Evolutionary conservation across 106 monocot genomes (phyloP), one percentile per base, ranked within the genome.

Genomic region (Phalaenopsis aphrodite): DNA sequence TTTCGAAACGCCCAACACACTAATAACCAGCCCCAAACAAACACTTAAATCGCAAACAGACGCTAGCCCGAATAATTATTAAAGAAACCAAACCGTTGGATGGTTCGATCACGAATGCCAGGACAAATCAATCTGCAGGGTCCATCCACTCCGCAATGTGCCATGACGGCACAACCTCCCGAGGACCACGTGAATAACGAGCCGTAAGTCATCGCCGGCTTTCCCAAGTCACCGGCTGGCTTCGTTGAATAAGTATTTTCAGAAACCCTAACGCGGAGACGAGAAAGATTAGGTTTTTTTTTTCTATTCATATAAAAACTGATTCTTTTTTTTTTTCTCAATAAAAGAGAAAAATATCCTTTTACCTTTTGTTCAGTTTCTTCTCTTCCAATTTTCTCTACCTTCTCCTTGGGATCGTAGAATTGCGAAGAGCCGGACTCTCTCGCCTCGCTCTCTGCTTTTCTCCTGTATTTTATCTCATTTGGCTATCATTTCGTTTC

Each of bases 401-500:
- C 52, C 14, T 56, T 10, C 6, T n/a, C 21, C 69, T 30, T 14
- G 10, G n/a, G 69, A 69, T 39, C 39, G 69, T 15, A 69, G 69
- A 69, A 4, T 0, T 38, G 38, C 69, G 38, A 69, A 38, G 12
- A 69, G 30, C 69, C 12, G 61, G 10, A 21, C 61, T 69, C 69
- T 39, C 12, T 69, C 39, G 14, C 69, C 14, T 1, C 11, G 12
- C 7, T 14, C 38, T n/a, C 69, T 30, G 1, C 15, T 1, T 69
- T 69, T 12, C 14, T 37, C 14, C 14, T 37, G 19, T 38, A 19
- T 30, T 11, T 37, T 38, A 38, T 69, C 12, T 14, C 38, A 38
- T 69, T 69, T 69, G 8, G 69, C 69, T 38, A 69, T 69, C 69
- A 69, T 61, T 61, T 61, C 21, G 61, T 6, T 61, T 61, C 61